Evolutionary conservation across 2,329 filamentous ascomycete species (phyloP), one percentile per base, ranked within the genome.

Genomic region (Neofusicoccum ribis): DNA sequence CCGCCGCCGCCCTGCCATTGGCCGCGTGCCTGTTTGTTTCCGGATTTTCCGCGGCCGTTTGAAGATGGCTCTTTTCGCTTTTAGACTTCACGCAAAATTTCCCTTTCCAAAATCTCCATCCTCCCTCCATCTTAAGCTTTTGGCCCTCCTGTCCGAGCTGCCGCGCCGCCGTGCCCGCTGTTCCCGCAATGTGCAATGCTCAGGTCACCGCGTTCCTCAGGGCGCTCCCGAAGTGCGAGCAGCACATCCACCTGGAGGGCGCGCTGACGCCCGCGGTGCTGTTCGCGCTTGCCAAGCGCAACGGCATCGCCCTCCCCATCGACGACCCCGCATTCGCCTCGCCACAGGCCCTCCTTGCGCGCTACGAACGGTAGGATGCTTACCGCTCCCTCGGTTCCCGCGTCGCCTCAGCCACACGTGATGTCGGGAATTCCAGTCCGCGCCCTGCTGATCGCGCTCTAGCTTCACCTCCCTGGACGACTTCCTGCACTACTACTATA

Each of bases 221-320:
- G 60, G 83, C 83, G 37, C 84, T 93, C 36, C 91, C 91, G 68
- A 93, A 93, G 81, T 91, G 89, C 78, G 91, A 94, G 76, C 91
- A 93, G 73, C 91, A 93, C 78, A 85, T 93, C 63, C 91, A 94
- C 74, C 83, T 94, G 39, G 91, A 93, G 77, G 91, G 91, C 64
- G 89, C 89, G 12, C 83, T 94, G 43, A 87, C 88, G 46, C 89
- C 91, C 1, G 79, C 83, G 64, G 82, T 92, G 44, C 85, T 93
- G 67, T 93, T 93, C 80, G 72, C 81, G 36, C 86, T 94, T 5
- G 89, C 91, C 5, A 74, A 79, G 41, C 85, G 85, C 72, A 92
- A 94, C 82, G 80, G 80, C 63, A 85, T 93, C 70, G 44, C 80
- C 2, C 83, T 93, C 3, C 78, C 81, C 1, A 72, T 73, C 39